Evolutionary conservation across 2,329 filamentous ascomycete genomes (phyloP), one percentile per base, ranked within the genome.

Genomic region (Herpotrichia juniperi): DNA sequence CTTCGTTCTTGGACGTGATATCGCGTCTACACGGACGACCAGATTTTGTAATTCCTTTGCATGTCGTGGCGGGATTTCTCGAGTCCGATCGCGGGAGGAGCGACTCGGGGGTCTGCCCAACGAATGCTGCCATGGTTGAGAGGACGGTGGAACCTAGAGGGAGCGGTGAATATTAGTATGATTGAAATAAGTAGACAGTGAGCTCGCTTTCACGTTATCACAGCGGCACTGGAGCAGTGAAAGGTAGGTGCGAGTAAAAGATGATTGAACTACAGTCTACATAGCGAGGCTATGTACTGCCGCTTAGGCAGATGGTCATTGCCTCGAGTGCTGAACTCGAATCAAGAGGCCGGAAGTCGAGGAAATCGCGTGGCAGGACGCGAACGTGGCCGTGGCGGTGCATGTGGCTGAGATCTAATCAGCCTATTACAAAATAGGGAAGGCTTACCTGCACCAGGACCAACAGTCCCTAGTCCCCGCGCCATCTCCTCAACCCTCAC

Each of bases 21-120:
- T 87, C 79, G 46, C 91, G 84, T 58, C 93, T 86, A 77, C 94
- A 99, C 10, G 91, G 89, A 44, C 87, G 83, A n/a, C 94, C 94
- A 61, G 81, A 85, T 24, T 86, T 82, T 3, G 92, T 97, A 57
- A 97, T 85, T 51, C 94, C 94, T 76, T 88, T 87, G 76, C 94
- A 99, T 71, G 93, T 97, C 11, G 87, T 88, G 1, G 84, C 81
- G 2, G 92, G 88, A 61, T 96, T 88, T 71, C 89, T 91, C 46
- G 91, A 96, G 79, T 97, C 93, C 65, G 87, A 86, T 51, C 93
- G 88, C 51, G 82, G 83, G 52, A 97, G 79, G 24, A 88, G 78
- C 17, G 89, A 88, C 78, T 97, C 93, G 58, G 93, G 93, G 0
- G 91, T 96, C 22, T 61, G 58, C 26, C 67, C 69, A 30, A 58